Evolutionary conservation across 2,329 filamentous ascomycete genomes (phyloP).

Genomic region (Calonectria montana): DNA sequence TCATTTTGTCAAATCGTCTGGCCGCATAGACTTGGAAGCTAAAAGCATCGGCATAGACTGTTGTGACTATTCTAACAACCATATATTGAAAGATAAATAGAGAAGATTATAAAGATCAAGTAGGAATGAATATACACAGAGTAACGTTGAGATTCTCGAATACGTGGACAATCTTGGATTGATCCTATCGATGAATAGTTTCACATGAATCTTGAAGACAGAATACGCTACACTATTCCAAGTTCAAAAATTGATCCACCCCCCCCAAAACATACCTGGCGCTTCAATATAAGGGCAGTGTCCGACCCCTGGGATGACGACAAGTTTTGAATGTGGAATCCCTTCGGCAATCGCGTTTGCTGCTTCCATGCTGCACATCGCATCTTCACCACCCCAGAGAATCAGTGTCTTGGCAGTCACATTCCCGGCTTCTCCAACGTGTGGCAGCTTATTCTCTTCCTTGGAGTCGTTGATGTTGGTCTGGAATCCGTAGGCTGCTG

Average conservation of each 20-base stretch:
- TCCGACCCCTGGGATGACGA: background rate
- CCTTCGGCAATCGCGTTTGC: background rate
- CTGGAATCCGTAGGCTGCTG: background rate
- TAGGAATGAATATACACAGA: too few species aligned
- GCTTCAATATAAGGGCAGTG: conserved; percentile 7
- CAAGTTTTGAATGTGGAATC: background rate
- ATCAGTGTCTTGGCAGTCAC: conserved; percentile 16
- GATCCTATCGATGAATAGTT: too few species aligned
- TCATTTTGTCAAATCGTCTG: too few species aligned
- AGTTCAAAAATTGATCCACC: background rate
- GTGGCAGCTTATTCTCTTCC: background rate
- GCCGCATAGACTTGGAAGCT: too few species aligned
- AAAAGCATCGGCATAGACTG: too few species aligned
- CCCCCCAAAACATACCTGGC: background rate
- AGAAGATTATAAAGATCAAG: too few species aligned
- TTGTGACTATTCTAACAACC: too few species aligned
- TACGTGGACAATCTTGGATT: too few species aligned
- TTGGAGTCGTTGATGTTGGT: conserved; percentile 4
- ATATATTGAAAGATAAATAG: too few species aligned
- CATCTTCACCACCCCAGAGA: conserved; percentile 4
- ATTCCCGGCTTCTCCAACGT: conserved; percentile 3
- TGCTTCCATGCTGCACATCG: conserved; percentile 11
- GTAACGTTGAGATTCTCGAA: too few species aligned
- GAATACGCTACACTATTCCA: background rate
- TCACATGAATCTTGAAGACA: background rate